phyloP scores from a whole-genome alignment of 2,329 filamentous ascomycete genomes.

The Trichoderma sp. region DNA sequence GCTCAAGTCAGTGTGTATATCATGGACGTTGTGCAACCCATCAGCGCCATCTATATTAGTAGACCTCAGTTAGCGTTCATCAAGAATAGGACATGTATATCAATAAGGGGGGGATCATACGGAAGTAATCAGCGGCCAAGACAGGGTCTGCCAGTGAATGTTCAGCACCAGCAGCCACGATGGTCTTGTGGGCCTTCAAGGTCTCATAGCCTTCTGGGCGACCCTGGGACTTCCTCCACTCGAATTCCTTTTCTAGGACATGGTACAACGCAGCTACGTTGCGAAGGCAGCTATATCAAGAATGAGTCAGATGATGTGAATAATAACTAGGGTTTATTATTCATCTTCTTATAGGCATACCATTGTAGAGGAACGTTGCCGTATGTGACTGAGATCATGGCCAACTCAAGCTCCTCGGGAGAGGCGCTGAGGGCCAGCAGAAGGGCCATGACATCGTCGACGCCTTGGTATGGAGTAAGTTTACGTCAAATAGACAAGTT shows the following conservation, averaged over 20 bases:
- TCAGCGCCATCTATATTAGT: constrained; percentile 65
- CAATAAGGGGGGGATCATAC: constrained; percentile 50
- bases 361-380: constrained; percentile 88
- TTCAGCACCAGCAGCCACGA: constrained; percentile 84
- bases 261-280: constrained; percentile 92
- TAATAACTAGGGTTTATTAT: not conserved
- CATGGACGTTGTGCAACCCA: constrained; percentile 75
- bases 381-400: constrained; percentile 86
- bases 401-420: constrained; percentile 80
- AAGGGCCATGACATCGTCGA: constrained; percentile 89
- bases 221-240: constrained; percentile 74
- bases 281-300: constrained; percentile 67
- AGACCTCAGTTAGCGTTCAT: not conserved
- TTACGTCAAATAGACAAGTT: not conserved
- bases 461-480: constrained; percentile 50
- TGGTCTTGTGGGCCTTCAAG: constrained; percentile 71
- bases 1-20: constrained; percentile 71
- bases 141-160: constrained; percentile 82
- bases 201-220: constrained; percentile 70
- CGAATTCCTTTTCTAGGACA: constrained; percentile 83
- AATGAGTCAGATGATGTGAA: not conserved
- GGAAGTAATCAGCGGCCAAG: constrained; percentile 83
- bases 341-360: constrained; percentile 46
- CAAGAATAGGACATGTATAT: not conserved
- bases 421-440: constrained; percentile 81